A percentile compares a stretch with the other conserved stretches of the same genome.
Evolutionary conservation across 2,329 filamentous ascomycete genomes (phyloP).

Genomic region (Stenocarpella maydis): DNA sequence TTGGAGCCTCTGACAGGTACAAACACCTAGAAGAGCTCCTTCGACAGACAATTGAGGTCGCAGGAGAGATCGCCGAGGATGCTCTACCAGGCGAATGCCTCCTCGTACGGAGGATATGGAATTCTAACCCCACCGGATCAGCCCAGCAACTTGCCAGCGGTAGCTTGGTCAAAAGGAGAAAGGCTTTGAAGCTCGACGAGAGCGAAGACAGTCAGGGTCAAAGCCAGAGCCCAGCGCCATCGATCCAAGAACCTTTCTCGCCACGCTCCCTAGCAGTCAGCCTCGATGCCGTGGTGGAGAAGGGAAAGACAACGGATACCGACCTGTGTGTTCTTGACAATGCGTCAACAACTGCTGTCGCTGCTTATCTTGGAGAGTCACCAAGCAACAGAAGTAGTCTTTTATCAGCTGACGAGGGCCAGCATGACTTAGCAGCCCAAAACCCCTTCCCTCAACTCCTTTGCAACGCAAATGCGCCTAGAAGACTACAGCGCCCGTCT

Average conservation of each 20-base stretch:
- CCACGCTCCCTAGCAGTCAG: conserved; percentile 28
- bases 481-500: neutral
- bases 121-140: neutral
- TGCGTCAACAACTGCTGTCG: neutral
- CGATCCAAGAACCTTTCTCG: conserved; percentile 32
- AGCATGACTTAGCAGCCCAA: neutral
- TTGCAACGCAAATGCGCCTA: neutral
- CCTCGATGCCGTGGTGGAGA: conserved; percentile 31
- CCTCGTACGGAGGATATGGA: conserved; percentile 5
- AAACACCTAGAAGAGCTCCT: conserved; percentile 23
- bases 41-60: conserved; percentile 24
- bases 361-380: neutral
- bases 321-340: conserved; percentile 21
- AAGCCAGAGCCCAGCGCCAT: conserved; percentile 9
- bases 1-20: neutral
- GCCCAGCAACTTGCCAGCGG: neutral
- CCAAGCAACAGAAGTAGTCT: neutral
- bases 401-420: neutral
- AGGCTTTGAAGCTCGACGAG: neutral
- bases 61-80: conserved; percentile 24
- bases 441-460: neutral
- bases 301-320: conserved; percentile 3
- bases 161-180: neutral
- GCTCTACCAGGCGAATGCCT: conserved; percentile 12
- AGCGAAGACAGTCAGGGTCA: conserved; percentile 3